Percentiles rank a stretch among this genome's conserved stretches.
Conservation (phyloP, 768 basidiomycete species). For the Lactifluus rugatus region DNA sequence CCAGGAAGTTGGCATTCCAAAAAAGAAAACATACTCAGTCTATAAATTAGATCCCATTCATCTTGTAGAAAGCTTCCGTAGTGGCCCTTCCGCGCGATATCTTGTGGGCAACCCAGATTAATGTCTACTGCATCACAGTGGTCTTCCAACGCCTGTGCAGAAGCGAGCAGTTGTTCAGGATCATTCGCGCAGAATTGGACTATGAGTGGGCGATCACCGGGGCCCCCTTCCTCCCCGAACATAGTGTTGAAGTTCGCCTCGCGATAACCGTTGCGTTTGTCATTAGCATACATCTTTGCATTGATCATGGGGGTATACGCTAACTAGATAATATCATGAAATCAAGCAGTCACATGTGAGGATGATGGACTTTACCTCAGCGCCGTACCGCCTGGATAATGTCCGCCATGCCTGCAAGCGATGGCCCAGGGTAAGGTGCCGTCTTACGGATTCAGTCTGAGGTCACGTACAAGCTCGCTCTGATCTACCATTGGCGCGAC, state of each 20-base stretch:
- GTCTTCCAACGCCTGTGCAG: constrained; percentile 67
- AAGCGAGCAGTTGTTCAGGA: constrained; percentile 61
- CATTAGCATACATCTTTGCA: constrained; percentile 70
- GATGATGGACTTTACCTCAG: constrained; percentile 42
- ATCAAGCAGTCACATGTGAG: neutral
- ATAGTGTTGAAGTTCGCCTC: constrained; percentile 58
- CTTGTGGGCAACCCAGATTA: constrained; percentile 92
- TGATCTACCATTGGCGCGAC: constrained; percentile 99
- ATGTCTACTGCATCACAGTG: constrained; percentile 91
- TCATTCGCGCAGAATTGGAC: constrained; percentile 94
- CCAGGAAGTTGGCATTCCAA: neutral
- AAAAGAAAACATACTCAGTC: constrained; percentile 47
- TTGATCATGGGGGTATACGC: constrained; percentile 99
- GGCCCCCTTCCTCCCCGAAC: constrained; percentile 75
- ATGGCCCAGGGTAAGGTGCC: neutral
- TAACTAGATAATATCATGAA: constrained; percentile 37
- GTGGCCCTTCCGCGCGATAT: constrained; percentile 77
- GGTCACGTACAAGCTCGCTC: constrained; percentile 72
- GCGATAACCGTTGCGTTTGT: constrained; percentile 43
- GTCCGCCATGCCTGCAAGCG: constrained; percentile 73
- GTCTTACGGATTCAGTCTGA: neutral
- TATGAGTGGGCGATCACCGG: constrained; percentile 72
- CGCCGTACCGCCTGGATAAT: constrained; percentile 73
- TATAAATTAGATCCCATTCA: constrained; percentile 84
- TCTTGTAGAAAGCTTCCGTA: constrained; percentile 93